Evolutionary conservation across 1,139 yeast species (phyloP).

Genomic region (Taphrina deformans): DNA sequence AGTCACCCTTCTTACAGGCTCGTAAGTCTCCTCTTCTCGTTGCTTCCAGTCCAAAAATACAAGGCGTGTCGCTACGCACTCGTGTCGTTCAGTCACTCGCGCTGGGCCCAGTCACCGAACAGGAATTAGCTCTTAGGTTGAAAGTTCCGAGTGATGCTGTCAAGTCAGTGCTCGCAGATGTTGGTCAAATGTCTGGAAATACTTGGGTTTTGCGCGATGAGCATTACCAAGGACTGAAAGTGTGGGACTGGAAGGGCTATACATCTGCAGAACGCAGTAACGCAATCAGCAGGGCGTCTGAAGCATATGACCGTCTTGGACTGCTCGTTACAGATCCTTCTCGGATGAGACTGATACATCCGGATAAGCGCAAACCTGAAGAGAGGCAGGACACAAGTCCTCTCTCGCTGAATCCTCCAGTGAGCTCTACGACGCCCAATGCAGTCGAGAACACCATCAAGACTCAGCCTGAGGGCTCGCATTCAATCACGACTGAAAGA

Average conservation of each 20-base stretch:
- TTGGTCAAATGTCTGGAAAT: background rate
- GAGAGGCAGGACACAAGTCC: slow-evolving; percentile 26
- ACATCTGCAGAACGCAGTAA: slow-evolving; percentile 43
- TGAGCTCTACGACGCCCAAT: background rate
- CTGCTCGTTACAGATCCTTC: slow-evolving; percentile 36
- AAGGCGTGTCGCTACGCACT: slow-evolving; percentile 2
- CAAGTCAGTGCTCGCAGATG: slow-evolving; percentile 11
- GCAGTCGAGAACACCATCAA: background rate
- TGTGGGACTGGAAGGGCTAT: slow-evolving; percentile 47
- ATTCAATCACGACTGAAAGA: background rate
- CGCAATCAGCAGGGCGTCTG: slow-evolving; percentile 42
- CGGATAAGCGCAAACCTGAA: slow-evolving; percentile 20
- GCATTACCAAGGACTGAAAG: slow-evolving; percentile 44
- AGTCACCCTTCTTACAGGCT: slow-evolving; percentile 26
- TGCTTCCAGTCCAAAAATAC: slow-evolving; percentile 13
- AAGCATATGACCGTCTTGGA: slow-evolving; percentile 44
- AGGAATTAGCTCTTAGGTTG: slow-evolving; percentile 9
- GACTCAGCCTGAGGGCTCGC: too few relatives aligned
- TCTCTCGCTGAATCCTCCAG: slow-evolving; percentile 13
- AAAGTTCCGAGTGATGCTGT: slow-evolving; percentile 9
- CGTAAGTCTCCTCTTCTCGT: slow-evolving; percentile 30
- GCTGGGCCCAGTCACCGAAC: slow-evolving; percentile 7
- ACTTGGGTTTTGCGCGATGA: slow-evolving; percentile 41
- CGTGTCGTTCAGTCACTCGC: slow-evolving; percentile 29
- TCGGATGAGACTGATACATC: slow-evolving; percentile 19